phyloP scores from a whole-genome alignment of 1,284 basidiomycete genomes.

The Exobasidium rhododendri region DNA sequence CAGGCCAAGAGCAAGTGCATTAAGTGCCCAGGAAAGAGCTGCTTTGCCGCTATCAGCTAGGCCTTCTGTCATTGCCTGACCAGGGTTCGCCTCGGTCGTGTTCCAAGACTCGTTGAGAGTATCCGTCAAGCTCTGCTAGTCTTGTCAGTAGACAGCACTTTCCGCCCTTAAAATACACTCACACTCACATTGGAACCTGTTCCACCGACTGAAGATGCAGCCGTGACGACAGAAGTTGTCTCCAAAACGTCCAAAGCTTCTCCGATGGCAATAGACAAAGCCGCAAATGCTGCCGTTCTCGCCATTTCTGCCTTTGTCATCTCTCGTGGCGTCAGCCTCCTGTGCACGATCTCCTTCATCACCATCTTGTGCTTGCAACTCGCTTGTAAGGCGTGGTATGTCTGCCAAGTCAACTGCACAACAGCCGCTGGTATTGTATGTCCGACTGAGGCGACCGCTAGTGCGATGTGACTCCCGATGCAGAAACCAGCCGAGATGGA shows the following conservation, averaged over 20 bases:
- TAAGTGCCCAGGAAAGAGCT: neutral
- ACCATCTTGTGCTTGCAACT: slow-evolving; percentile 5
- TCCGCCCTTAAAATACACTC: neutral
- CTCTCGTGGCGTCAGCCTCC: neutral
- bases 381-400: neutral
- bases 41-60: neutral
- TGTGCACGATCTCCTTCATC: neutral
- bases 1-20: neutral
- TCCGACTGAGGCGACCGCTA: neutral
- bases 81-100: neutral
- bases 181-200: neutral
- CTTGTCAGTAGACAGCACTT: neutral
- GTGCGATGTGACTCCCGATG: slow-evolving; percentile 1
- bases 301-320: slow-evolving; percentile 9
- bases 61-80: neutral
- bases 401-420: slow-evolving; percentile 1
- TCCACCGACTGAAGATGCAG: neutral
- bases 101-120: neutral
- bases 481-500: neutral
- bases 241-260: neutral
- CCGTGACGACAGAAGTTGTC: neutral
- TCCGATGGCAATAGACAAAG: neutral
- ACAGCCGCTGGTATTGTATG: slow-evolving; percentile 6
- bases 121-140: neutral
- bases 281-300: neutral